Base-by-base conservation (phyloP, 2,329 filamentous ascomycete genomes). In the Stagonosporopsis vannaccii region DNA sequence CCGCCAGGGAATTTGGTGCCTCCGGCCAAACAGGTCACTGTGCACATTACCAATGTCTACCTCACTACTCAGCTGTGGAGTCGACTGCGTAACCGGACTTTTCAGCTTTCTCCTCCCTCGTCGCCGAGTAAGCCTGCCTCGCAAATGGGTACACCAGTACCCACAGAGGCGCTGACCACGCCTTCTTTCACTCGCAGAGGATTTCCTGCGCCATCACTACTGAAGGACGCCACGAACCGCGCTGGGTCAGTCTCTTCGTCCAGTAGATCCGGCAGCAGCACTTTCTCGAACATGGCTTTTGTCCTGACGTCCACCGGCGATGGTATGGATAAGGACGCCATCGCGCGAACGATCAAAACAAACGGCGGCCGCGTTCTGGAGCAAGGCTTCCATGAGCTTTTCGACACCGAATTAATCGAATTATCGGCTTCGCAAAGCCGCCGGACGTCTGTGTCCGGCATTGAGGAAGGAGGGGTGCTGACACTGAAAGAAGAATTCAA, bases 281-380 rank as follows among this genome's bases (percentile, higher is more conserved):
- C 96, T 0, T 97, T 98, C 67, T 78, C 84, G 1, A 87, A 88
- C 37, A 97, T 97, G 92, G 87, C 86, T 0, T 97, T 98, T 75
- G 92, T 92, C 0, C 84, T 97, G 11, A 94, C 92, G 0, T 91
- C 92, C 59, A 79, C 81, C 4, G 65, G 64, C 2, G 81, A 84
- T 1, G 82, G 81, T 15, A 78, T 78, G 8, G 82, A 86, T 17
- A 85, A 86, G 73, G 68, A 85, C 61, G 69, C 79, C 43, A 73
- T 95, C 2, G 85, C 85, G 30, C 80, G 80, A 1, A 79, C 85
- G 44, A 92, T 98, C 51, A 76, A 80, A 2, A 81, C 85, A 6
- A 87, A 91, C 45, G 94, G 92, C 3, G 94, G 92, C 0, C 79
- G 77, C 0, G 79, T 97, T 9, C 76, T 98, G 0, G 77, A 86